Conservation (phyloP, 352 stramenopile genomes). For the Pythium sp. region DNA sequence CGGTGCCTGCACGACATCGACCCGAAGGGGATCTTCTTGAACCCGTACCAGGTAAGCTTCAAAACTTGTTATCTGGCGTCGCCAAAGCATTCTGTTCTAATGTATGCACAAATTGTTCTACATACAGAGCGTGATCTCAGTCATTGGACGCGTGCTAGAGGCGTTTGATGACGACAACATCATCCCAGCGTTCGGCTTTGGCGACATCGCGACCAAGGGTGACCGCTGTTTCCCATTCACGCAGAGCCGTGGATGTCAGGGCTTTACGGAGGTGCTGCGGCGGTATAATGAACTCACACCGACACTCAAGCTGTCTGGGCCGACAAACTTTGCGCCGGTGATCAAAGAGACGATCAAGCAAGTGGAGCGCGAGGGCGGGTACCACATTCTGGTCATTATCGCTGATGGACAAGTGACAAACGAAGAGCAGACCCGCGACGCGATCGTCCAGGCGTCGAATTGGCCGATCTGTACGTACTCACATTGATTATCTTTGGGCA, state of each 20-base stretch:
- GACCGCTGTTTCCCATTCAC: conserved; percentile 50
- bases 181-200: conserved; percentile 30
- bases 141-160: conserved; percentile 66
- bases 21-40: conserved; percentile 35
- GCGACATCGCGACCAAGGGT: conserved; percentile 46
- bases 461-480: conserved; percentile 52
- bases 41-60: conserved; percentile 58
- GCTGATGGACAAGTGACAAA: conserved; percentile 60
- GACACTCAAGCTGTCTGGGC: conserved; percentile 47
- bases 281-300: conserved; percentile 63
- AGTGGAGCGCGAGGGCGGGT: conserved; percentile 39
- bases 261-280: conserved; percentile 56
- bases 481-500: not conserved
- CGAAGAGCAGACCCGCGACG: conserved; percentile 47
- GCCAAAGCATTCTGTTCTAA: not conserved
- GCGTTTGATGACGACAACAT: conserved; percentile 81
- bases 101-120: not conserved
- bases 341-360: conserved; percentile 57
- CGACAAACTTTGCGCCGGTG: conserved; percentile 67
- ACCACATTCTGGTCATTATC: conserved; percentile 83
- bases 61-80: not conserved
- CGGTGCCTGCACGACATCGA: conserved; percentile 62
- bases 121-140: conserved; percentile 58
- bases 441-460: conserved; percentile 66
- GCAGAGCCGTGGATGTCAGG: conserved; percentile 34